Percentiles rank a stretch among this genome's conserved stretches.
phyloP scores from a whole-genome alignment of 2,329 filamentous ascomycete species.

The Pestalotiopsis sp. region DNA sequence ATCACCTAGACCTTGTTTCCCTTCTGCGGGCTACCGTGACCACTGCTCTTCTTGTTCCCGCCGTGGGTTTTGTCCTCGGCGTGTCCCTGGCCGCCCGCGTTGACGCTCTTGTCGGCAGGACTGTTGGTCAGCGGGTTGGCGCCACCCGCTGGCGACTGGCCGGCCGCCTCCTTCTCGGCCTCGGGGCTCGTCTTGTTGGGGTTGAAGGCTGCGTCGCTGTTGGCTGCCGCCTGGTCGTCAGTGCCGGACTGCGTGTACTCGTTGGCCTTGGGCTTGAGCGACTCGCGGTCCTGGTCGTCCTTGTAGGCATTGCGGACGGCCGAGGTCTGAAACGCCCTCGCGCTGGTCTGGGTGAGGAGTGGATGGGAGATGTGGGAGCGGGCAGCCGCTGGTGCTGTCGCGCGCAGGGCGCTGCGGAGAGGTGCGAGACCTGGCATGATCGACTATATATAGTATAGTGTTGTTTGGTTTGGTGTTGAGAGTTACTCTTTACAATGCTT shows the following conservation, averaged over 20 bases:
- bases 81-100: slow-evolving; percentile 26
- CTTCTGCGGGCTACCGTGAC: slow-evolving; percentile 27
- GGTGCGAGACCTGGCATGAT: slow-evolving; percentile 23
- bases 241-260: slow-evolving; percentile 72
- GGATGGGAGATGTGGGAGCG: slow-evolving; percentile 7
- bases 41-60: slow-evolving; percentile 36
- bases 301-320: slow-evolving; percentile 44
- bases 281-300: slow-evolving; percentile 59
- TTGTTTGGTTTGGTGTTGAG: no score
- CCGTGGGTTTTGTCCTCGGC: slow-evolving; percentile 33
- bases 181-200: slow-evolving; percentile 70
- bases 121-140: slow-evolving; percentile 43
- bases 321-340: slow-evolving; percentile 38
- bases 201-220: slow-evolving; percentile 68
- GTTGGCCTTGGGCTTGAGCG: slow-evolving; percentile 64
- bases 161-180: slow-evolving; percentile 48
- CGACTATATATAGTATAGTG: neutral
- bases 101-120: slow-evolving; percentile 48
- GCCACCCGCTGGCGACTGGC: slow-evolving; percentile 25
- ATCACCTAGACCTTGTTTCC: slow-evolving; percentile 32
- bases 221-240: slow-evolving; percentile 60
- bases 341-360: neutral
- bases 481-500: no score
- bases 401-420: slow-evolving; percentile 23
- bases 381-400: slow-evolving; percentile 16